A percentile compares a stretch with the other conserved stretches of the same genome.
Evolutionary conservation across 2,329 filamentous ascomycete species (phyloP).

Genomic region (Diplodia sapinea): DNA sequence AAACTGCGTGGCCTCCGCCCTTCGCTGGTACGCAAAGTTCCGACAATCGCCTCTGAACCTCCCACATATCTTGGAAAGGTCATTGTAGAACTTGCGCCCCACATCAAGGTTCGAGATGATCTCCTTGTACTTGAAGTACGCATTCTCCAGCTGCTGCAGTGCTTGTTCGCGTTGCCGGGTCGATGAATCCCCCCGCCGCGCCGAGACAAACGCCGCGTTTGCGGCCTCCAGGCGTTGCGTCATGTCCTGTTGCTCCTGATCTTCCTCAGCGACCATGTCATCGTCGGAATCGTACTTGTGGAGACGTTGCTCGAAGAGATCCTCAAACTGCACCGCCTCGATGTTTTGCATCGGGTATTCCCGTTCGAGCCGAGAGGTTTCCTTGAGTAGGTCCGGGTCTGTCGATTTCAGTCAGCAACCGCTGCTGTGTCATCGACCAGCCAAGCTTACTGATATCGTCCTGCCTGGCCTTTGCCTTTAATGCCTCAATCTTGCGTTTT

Average conservation of each 20-base stretch:
- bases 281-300: slow-evolving; percentile 81
- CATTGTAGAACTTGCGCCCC: slow-evolving; percentile 95
- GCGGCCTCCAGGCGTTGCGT: slow-evolving; percentile 72
- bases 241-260: slow-evolving; percentile 75
- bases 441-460: slow-evolving; percentile 77
- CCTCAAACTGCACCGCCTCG: slow-evolving; percentile 87
- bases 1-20: slow-evolving; percentile 78
- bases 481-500: slow-evolving; percentile 75
- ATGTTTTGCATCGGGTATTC: slow-evolving; percentile 84
- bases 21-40: slow-evolving; percentile 78
- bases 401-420: slow-evolving; percentile 24
- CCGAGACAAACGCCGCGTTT: slow-evolving; percentile 78
- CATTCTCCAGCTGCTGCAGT: slow-evolving; percentile 85
- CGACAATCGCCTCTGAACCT: slow-evolving; percentile 81
- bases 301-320: slow-evolving; percentile 83
- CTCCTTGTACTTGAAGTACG: slow-evolving; percentile 96
- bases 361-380: slow-evolving; percentile 84
- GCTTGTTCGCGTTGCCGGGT: slow-evolving; percentile 81
- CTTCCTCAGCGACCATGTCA: slow-evolving; percentile 72
- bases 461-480: slow-evolving; percentile 78
- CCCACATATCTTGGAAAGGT: slow-evolving; percentile 84
- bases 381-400: slow-evolving; percentile 78
- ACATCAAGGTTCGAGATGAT: slow-evolving; percentile 90
- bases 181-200: slow-evolving; percentile 69
- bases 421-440: slow-evolving; percentile 12